A percentile compares a stretch with the other conserved stretches of the same genome.
Conservation (phyloP, 139 green algal genomes). For the Chlorella sp. region DNA sequence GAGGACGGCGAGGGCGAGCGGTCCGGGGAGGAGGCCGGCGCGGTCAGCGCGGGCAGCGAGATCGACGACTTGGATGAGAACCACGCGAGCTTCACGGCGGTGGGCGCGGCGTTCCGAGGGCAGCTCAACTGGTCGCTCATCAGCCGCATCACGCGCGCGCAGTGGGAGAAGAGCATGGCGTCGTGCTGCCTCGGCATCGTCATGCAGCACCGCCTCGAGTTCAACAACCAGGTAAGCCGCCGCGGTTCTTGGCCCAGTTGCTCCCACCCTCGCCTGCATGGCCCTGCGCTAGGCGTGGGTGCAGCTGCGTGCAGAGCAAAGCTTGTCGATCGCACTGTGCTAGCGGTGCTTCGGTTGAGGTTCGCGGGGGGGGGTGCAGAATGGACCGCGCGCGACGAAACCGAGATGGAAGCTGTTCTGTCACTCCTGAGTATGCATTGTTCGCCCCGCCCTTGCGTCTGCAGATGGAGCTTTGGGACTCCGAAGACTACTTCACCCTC, state of each 20-base stretch:
- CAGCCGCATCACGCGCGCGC: constrained; percentile 26
- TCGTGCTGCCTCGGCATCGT: constrained; percentile 40
- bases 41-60: background rate
- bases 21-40: background rate
- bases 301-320: too few species aligned
- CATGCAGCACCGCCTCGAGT: constrained; percentile 33
- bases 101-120: constrained; percentile 19
- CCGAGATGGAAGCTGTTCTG: too few species aligned
- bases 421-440: too few species aligned
- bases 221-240: constrained; percentile 17
- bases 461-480: constrained; percentile 25
- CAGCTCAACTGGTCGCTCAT: constrained; percentile 35
- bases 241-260: too few species aligned
- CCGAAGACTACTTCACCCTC: constrained; percentile 36
- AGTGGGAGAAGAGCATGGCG: constrained; percentile 46
- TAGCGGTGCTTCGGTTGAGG: too few species aligned
- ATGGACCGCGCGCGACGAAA: too few species aligned
- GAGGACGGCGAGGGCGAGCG: background rate
- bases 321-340: too few species aligned
- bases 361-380: too few species aligned
- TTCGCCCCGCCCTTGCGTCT: too few species aligned
- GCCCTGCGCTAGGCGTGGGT: too few species aligned
- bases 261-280: too few species aligned
- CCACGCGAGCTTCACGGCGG: constrained; percentile 24
- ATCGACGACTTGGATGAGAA: constrained; percentile 10